Evolutionary conservation across 768 basidiomycete species (phyloP).

Genomic region (Rhodotorula babjevae): DNA sequence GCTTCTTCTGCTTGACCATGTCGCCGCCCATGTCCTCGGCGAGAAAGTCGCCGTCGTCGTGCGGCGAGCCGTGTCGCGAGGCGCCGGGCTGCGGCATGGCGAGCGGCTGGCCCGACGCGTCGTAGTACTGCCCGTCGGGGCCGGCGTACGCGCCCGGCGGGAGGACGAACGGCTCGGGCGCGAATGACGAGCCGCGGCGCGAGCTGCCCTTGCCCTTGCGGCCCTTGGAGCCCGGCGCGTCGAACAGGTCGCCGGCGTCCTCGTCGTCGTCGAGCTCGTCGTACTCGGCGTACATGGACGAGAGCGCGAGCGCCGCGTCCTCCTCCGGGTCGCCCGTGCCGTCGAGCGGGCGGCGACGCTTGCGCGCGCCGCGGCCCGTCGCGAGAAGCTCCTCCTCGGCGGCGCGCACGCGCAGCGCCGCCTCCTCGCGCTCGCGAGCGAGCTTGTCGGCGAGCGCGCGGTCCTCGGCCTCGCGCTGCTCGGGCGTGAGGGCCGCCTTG

Average conservation of each 20-base stretch:
- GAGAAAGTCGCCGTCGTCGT: neutral
- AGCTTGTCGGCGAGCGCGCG: conserved; percentile 10
- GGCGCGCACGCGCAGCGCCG: conserved; percentile 1
- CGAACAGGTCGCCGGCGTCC: conserved; percentile 2
- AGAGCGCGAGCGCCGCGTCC: conserved; percentile 15
- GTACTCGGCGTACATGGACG: conserved; percentile 23
- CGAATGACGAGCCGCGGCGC: conserved; percentile 52
- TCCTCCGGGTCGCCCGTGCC: conserved; percentile 6
- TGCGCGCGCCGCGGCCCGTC: conserved; percentile 30
- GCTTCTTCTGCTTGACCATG: conserved; percentile 12
- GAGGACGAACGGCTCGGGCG: conserved; percentile 29
- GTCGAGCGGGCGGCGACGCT: conserved; percentile 19
- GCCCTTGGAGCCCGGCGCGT: neutral
- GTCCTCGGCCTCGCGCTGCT: conserved; percentile 36
- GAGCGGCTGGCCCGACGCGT: conserved; percentile 9
- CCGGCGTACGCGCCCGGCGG: conserved; percentile 19
- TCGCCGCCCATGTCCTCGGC: conserved; percentile 8
- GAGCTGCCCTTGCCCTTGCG: conserved; percentile 22
- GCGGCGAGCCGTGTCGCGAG: conserved; percentile 6
- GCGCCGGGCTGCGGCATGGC: neutral
- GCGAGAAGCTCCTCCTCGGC: conserved; percentile 23
- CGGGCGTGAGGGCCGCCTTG: conserved; percentile 25
- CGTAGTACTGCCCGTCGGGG: conserved; percentile 18
- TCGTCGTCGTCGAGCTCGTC: conserved; percentile 29
- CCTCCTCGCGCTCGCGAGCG: conserved; percentile 13